Conservation (phyloP, 2,329 filamentous ascomycete species). For the Neonectria coccinea region DNA sequence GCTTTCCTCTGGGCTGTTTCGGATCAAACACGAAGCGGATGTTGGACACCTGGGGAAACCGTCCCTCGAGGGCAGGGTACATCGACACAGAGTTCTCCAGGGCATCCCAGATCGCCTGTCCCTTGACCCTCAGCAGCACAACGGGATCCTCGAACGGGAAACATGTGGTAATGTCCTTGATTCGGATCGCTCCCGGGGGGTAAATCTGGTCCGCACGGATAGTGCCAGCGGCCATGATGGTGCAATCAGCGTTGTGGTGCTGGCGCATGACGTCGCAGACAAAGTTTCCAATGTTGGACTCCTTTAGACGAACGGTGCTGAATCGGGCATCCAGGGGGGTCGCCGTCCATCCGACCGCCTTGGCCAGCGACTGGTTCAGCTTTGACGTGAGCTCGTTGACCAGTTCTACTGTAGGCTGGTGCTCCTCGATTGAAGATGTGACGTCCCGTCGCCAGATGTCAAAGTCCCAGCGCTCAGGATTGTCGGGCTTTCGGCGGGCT, state of each 20-base stretch:
- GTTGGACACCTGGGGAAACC: conserved; percentile 89
- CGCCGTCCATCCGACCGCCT: conserved; percentile 85
- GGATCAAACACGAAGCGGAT: conserved; percentile 82
- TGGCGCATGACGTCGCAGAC: conserved; percentile 91
- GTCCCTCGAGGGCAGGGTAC: conserved; percentile 84
- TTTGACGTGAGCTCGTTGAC: conserved; percentile 78
- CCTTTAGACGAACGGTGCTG: conserved; percentile 79
- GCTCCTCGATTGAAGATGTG: conserved; percentile 73
- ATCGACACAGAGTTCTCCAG: conserved; percentile 85
- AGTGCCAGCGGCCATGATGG: conserved; percentile 86
- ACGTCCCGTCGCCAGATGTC: conserved; percentile 81
- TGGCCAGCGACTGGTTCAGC: conserved; percentile 81
- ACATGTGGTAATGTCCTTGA: conserved; percentile 88
- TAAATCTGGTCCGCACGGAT: conserved; percentile 92
- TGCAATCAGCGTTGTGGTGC: conserved; percentile 84
- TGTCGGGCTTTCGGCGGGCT: conserved; percentile 67
- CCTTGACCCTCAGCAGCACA: conserved; percentile 78
- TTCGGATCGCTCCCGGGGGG: conserved; percentile 78
- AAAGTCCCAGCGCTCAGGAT: conserved; percentile 75
- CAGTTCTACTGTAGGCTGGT: conserved; percentile 69
- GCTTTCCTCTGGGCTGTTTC: conserved; percentile 66
- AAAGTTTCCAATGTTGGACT: conserved; percentile 91
- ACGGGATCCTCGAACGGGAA: conserved; percentile 95
- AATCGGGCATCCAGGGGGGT: conserved; percentile 88
- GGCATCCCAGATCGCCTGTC: conserved; percentile 80